Evolutionary conservation across 345 rosid species (phyloP), one percentile per base, ranked within the genome.

Genomic region (Hibiscus trionum): DNA sequence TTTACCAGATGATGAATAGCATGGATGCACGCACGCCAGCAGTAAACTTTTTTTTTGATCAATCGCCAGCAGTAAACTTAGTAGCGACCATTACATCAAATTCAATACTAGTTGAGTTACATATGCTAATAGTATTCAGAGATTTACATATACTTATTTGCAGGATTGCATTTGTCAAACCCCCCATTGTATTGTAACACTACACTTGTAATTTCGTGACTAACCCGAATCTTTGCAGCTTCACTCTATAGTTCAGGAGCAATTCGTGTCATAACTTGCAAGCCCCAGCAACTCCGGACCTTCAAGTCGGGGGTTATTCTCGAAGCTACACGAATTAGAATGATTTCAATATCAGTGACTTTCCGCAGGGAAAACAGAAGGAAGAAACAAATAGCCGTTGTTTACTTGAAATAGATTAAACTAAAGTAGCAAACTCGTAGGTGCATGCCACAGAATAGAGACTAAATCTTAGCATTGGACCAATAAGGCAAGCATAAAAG

Each of bases 271-370:
- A 5, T 94, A 94, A 72, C 87, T 91, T 26, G 93, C 98, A 8
- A 94, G 90, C 56, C 98, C 98, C 71, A 88, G 77, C 80, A 94
- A 71, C 79, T 94, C 91, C 0, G 98, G 98, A 68, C 98, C 97
- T 82, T 90, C 96, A 57, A 94, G 79, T 39, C 93, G 87, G 27
- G 88, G 92, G 81, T 94, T 91, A 69, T 86, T 90, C 86, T 88
- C 96, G 77, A 94, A 94, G 86, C 98, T 94, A 70, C 82, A 78
- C 3, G 42, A 57, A 55, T 29, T 16, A 3, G 37, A 74, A 58
- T n/a, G 72, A 35, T 15, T 61, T n/a, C 7, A 58, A 64, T 21
- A 56, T 55, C 62, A 33, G 67, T 77, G 64, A 75, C 64, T 65
- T 49, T 10, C 6, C 35, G 11, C 26, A 49, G 5, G 24, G 2